Evolutionary conservation across 129 eudicot genomes (phyloP).

Genomic region (Calendula officinalis): DNA sequence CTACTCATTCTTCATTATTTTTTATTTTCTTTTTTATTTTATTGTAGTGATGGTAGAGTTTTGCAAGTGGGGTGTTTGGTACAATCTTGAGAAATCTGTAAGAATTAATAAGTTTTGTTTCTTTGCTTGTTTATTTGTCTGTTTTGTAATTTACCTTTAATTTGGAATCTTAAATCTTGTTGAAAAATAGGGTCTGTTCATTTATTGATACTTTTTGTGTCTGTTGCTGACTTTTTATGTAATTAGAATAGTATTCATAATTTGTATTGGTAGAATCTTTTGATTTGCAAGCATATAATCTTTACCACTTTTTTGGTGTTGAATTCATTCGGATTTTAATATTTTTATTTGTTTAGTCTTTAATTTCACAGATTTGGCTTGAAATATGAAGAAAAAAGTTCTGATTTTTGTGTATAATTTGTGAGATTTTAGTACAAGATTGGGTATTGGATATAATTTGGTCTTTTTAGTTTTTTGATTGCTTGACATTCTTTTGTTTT

Average conservation of each 20-base stretch:
- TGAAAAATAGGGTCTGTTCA: not conserved
- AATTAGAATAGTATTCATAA: slow-evolving; percentile 16
- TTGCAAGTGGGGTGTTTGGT: slow-evolving; percentile 32
- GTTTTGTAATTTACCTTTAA: slow-evolving; percentile 1
- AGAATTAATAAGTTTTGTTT: not conserved
- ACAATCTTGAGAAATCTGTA: slow-evolving; percentile 28
- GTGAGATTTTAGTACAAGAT: slow-evolving; percentile 22
- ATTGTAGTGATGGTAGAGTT: slow-evolving; percentile 13
- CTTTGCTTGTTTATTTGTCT: slow-evolving; percentile 18
- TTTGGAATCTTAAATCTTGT: slow-evolving; percentile 26
- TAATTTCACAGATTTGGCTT: slow-evolving; percentile 27
- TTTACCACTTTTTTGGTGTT: slow-evolving; percentile 5
- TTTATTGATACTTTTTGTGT: slow-evolving; percentile 23
- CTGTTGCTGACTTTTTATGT: slow-evolving; percentile 19
- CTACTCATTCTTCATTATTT: not conserved
- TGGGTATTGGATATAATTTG: slow-evolving; percentile 9
- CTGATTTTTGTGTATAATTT: slow-evolving; percentile 17
- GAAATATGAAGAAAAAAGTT: slow-evolving; percentile 18
- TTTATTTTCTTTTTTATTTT: not conserved
- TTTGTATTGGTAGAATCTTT: slow-evolving; percentile 31
- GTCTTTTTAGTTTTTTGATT: not conserved
- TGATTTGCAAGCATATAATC: slow-evolving; percentile 29
- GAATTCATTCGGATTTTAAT: not conserved
- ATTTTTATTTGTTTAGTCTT: not conserved
- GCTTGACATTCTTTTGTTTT: not conserved